These are phyloP conservation scores for Podila clonocystis DNA, from an alignment of 192 early-diverging fungal genomes.

Conservation along the genomic window DNA sequence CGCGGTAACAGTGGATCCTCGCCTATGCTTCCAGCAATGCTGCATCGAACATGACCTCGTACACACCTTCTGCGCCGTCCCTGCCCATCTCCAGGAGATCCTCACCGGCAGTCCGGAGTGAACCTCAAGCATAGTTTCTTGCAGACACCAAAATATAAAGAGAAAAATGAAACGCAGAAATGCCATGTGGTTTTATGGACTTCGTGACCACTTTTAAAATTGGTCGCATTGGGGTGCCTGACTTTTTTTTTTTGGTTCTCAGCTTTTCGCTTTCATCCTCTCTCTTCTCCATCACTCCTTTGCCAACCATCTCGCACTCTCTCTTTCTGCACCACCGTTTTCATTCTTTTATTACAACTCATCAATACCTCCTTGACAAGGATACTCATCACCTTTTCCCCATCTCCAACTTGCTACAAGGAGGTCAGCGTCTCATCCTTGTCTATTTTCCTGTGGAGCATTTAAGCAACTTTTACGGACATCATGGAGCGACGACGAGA, in stretches of 20 bases:
- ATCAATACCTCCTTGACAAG: not conserved
- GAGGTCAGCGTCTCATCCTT: not conserved
- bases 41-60: slow-evolving; percentile 39
- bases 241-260: not conserved
- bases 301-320: not conserved
- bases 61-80: slow-evolving; percentile 42
- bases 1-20: slow-evolving; percentile 32
- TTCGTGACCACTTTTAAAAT: too few relatives aligned
- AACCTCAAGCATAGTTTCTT: not conserved
- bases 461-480: not conserved
- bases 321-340: not conserved
- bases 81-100: slow-evolving; percentile 39
- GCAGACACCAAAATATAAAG: not conserved
- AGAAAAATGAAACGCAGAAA: too few relatives aligned
- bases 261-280: slow-evolving; percentile 6
- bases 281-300: not conserved
- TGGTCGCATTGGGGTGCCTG: too few relatives aligned
- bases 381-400: not conserved
- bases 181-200: too few relatives aligned
- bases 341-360: not conserved
- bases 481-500: slow-evolving; percentile 76
- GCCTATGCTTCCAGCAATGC: slow-evolving; percentile 45
- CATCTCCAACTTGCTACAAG: not conserved
- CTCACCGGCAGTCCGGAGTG: slow-evolving; percentile 16
- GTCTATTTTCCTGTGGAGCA: not conserved